Evolutionary conservation across 2,329 filamentous ascomycete species (phyloP), one percentile per base, ranked within the genome.

Genomic region (Bipolaris sorokiniana): DNA sequence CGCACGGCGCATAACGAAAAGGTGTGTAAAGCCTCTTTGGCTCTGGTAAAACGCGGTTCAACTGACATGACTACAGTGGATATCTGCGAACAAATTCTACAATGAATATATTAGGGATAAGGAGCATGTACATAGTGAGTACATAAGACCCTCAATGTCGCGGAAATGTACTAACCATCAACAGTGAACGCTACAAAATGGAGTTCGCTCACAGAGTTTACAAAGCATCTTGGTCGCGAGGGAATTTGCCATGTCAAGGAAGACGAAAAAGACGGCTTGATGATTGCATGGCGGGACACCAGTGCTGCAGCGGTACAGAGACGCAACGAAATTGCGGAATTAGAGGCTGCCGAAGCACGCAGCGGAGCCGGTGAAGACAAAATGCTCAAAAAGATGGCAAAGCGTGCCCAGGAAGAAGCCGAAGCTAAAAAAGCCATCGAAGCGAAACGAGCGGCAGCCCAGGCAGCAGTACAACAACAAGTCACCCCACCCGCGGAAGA

Each of bases 61-160:
- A 26, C 42, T 45, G 31, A 45, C n/a, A 18, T 15, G 23, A 11
- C 1, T 5, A n/a, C 42, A 45, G 77, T 85, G 87, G 68, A 88
- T 98, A 1, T 85, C 93, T 33, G 86, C 93, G 49, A 99, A 99
- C 71, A 88, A 91, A 60, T 98, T 98, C 76, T 99, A 99, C 78
- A 92, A 98, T 74, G 89, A 93, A 71, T 95, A 96, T 69, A 97
- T 98, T 66, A 84, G 87, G 15, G 89, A 77, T 22, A 77, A 77
- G 55, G 75, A 76, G 69, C 94, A 98, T 73, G 81, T 95, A 7
- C 95, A 98, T 74, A 92, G 46, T 37, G 16, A 37, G 46, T 28
- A 13, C 3, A 5, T 9, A 18, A 11, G 7, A 3, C 33, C 15
- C 15, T 15, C 3, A 15, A n/a, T 15, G 16, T 20, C 5, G 3